Conservation (phyloP, 371 early-diverging fungal genomes). For the Basidiobolus meristosporus region DNA sequence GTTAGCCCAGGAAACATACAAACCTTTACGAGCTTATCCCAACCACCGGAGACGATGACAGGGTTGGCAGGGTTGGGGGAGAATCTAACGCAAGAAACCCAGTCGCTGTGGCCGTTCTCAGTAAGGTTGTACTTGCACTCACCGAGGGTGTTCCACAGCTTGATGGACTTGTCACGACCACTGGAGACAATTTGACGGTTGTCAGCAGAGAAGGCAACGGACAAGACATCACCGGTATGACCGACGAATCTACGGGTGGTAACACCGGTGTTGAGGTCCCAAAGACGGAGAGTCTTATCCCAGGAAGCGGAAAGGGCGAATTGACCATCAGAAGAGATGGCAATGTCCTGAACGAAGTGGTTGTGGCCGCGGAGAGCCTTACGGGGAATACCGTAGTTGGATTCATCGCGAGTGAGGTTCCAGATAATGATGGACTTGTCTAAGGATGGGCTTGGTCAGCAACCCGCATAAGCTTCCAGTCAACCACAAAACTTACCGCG, state of each 20-base stretch:
- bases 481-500: constrained; percentile 81
- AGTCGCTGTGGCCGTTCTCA: constrained; percentile 90
- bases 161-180: constrained; percentile 96
- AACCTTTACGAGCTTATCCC: constrained; percentile 99
- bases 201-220: constrained; percentile 96
- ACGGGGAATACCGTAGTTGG: constrained; percentile 80
- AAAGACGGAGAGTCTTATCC: constrained; percentile 97
- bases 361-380: constrained; percentile 88
- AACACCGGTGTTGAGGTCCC: constrained; percentile 86
- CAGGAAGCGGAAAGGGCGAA: constrained; percentile 94
- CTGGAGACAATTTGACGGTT: constrained; percentile 97
- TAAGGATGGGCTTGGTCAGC: too few relatives aligned
- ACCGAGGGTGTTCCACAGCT: constrained; percentile 98
- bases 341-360: constrained; percentile 94
- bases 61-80: constrained; percentile 96
- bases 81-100: constrained; percentile 97
- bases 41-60: constrained; percentile 92
- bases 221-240: constrained; percentile 91
- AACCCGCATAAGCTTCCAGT: too few relatives aligned
- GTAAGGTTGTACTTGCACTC: constrained; percentile 95
- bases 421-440: constrained; percentile 95
- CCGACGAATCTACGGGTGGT: constrained; percentile 93
- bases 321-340: constrained; percentile 93
- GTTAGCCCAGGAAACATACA: not conserved
- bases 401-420: constrained; percentile 81